Evolutionary conservation across 805 yeast species (phyloP).

Genomic region (Citeromyces matritensis): DNA sequence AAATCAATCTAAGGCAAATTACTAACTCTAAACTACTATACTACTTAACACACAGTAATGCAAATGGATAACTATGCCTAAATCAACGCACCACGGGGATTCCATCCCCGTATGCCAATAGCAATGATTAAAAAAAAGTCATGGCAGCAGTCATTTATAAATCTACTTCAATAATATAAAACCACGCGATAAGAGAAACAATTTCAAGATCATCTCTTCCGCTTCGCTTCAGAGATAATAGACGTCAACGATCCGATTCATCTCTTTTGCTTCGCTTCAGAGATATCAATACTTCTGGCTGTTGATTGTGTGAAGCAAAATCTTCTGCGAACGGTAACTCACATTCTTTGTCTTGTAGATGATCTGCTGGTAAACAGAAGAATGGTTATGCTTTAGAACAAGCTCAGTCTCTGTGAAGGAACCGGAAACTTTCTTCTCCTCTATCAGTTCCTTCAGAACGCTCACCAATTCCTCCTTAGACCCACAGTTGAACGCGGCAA

Average conservation of each 20-base stretch:
- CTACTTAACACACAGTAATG: no score
- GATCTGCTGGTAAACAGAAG: conserved; percentile 50
- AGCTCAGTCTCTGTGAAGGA: conserved; percentile 31
- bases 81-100: no score
- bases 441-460: no score
- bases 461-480: conserved; percentile 25
- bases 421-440: conserved; percentile 34
- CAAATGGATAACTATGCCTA: no score
- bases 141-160: no score
- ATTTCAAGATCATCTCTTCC: conserved; percentile 6
- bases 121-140: no score
- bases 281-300: background rate
- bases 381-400: conserved; percentile 37
- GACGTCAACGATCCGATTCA: background rate
- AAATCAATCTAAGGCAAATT: no score
- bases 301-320: background rate
- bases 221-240: background rate
- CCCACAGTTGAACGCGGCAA: conserved; percentile 27
- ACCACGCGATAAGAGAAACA: conserved; percentile 4
- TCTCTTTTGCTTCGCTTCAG: conserved; percentile 1
- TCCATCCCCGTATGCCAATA: no score
- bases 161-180: no score
- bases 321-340: conserved; percentile 34
- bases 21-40: no score
- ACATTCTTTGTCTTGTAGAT: conserved; percentile 55